Percentiles rank a stretch among this genome's conserved stretches.
Conservation (phyloP, 1,139 yeast species). For the Pichia kudriavzevii region DNA sequence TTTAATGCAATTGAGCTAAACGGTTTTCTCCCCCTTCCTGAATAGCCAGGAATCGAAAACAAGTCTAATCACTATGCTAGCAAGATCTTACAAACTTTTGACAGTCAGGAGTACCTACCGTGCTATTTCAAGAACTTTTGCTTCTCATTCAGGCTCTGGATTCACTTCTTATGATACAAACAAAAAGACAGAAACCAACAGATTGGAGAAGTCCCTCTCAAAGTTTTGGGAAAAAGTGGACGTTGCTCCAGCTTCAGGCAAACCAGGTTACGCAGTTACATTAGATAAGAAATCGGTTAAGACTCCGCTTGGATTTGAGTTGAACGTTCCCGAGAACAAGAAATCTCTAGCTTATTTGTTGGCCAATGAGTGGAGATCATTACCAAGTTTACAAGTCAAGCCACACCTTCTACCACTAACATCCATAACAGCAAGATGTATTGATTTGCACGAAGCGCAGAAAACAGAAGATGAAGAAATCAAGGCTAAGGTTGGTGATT, state of each 20-base stretch:
- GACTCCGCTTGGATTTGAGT: constrained; percentile 74
- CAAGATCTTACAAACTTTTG: no score
- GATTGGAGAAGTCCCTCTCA: constrained; percentile 60
- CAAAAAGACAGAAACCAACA: constrained; percentile 54
- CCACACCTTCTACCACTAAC: constrained; percentile 82
- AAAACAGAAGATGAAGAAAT: constrained; percentile 38
- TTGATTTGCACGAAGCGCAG: constrained; percentile 48
- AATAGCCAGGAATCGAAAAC: no score
- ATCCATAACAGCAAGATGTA: constrained; percentile 76
- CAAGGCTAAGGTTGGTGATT: constrained; percentile 52
- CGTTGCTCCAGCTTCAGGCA: constrained; percentile 29
- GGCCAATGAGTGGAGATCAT: constrained; percentile 80
- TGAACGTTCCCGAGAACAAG: constrained; percentile 57
- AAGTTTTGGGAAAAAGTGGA: constrained; percentile 84
- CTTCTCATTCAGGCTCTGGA: constrained; percentile 8
- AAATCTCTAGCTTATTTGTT: constrained; percentile 63
- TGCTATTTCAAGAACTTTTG: constrained; percentile 3
- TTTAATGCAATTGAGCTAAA: no score
- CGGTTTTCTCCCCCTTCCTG: no score
- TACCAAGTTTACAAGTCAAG: constrained; percentile 66
- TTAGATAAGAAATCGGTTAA: constrained; percentile 71
- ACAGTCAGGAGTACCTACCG: no score
- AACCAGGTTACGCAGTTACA: constrained; percentile 35
- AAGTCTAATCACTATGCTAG: no score
- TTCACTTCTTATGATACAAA: constrained; percentile 44